Evolutionary conservation across 2,329 filamentous ascomycete genomes (phyloP).

Genomic region (Colletotrichum neosansevieriae): DNA sequence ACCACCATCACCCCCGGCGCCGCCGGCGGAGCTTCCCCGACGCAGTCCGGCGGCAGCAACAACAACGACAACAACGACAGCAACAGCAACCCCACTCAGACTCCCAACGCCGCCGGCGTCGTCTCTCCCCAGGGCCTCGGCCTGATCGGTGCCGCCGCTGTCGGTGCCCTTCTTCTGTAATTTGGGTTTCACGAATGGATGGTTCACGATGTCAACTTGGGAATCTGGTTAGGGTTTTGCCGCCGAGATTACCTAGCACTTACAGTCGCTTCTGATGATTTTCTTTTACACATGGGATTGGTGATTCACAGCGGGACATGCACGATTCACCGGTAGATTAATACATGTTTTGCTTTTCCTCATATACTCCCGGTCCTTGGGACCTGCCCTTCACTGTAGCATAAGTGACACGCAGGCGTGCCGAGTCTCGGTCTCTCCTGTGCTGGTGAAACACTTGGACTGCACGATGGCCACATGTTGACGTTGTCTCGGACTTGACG

Average conservation of each 20-base stretch:
- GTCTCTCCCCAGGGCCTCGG: constrained; percentile 28
- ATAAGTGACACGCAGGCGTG: no score
- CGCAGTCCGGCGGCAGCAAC: constrained; percentile 16
- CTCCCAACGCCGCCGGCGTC: constrained; percentile 33
- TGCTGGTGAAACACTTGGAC: not conserved
- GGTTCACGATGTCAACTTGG: constrained; percentile 8
- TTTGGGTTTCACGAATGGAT: not conserved
- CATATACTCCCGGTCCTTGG: not conserved
- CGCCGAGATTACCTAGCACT: constrained; percentile 23
- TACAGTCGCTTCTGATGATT: constrained; percentile 30
- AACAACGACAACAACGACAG: constrained; percentile 11
- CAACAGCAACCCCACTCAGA: constrained; percentile 16
- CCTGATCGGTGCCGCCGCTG: constrained; percentile 32
- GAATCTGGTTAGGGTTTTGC: constrained; percentile 5
- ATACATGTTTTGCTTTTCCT: not conserved
- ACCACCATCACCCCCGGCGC: constrained; percentile 39
- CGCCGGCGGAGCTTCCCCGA: constrained; percentile 28
- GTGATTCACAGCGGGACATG: not conserved
- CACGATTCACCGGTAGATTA: not conserved
- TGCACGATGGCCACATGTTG: no score
- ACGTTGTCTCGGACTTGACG: no score
- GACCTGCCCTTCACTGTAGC: not conserved
- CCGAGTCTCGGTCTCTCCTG: not conserved
- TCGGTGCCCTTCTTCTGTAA: constrained; percentile 36
- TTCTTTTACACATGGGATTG: not conserved